phyloP scores from a whole-genome alignment of 805 yeast species.

The Starmerella vitae region DNA sequence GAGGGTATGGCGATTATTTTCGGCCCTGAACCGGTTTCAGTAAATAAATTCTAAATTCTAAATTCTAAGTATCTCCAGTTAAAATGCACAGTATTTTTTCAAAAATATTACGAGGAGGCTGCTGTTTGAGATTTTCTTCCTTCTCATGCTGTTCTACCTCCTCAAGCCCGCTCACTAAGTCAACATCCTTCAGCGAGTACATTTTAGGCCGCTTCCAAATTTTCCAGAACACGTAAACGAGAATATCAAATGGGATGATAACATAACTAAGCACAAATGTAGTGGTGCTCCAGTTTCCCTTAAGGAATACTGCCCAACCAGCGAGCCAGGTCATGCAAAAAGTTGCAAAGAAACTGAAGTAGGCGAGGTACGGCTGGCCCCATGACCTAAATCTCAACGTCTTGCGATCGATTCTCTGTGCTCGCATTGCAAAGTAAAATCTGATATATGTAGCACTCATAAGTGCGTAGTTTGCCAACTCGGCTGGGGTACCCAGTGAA shows the following conservation, averaged over 20 bases:
- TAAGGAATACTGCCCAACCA: conserved; percentile 60
- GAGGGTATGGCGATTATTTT: too few species aligned
- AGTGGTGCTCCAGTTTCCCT: conserved; percentile 49
- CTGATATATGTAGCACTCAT: conserved; percentile 47
- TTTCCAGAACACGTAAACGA: conserved; percentile 41
- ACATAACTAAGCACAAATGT: conserved; percentile 57
- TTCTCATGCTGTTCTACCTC: conserved; percentile 49
- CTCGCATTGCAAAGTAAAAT: conserved; percentile 46
- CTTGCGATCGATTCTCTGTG: conserved; percentile 38
- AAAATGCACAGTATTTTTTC: conserved; percentile 30
- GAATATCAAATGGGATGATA: conserved; percentile 48
- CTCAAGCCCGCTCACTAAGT: conserved; percentile 39
- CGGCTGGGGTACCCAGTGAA: conserved; percentile 57
- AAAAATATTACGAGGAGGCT: conserved; percentile 39
- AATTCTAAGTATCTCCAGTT: conserved; percentile 15
- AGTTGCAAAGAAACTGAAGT: conserved; percentile 36
- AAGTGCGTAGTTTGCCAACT: conserved; percentile 45
- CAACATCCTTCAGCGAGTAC: conserved; percentile 37
- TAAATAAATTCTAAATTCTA: neutral
- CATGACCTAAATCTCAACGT: conserved; percentile 40
- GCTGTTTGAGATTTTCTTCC: conserved; percentile 5
- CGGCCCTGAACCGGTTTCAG: too few species aligned
- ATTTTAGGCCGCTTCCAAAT: conserved; percentile 36
- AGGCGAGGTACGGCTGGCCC: conserved; percentile 48
- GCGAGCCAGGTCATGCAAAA: conserved; percentile 42